Conservation (phyloP, 805 yeast genomes). For the Saturnispora ahearnii region DNA sequence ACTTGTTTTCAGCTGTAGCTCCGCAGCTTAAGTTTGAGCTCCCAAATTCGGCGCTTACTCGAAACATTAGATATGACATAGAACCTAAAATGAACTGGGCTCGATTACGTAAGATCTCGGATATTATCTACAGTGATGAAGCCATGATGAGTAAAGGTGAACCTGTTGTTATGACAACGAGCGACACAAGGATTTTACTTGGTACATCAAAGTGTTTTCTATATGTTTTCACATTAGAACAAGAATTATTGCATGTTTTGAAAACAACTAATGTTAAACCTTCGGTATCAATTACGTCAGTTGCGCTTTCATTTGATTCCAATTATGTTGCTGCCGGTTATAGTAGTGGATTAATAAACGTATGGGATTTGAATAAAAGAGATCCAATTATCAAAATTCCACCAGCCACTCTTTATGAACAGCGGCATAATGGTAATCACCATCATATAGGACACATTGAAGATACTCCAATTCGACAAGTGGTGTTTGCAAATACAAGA, state of each 20-base stretch:
- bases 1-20: background rate
- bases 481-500: conserved; percentile 41
- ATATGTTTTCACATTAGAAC: conserved; percentile 61
- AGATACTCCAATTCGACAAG: conserved; percentile 32
- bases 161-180: conserved; percentile 37
- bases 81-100: conserved; percentile 21
- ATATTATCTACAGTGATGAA: conserved; percentile 15
- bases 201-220: conserved; percentile 67
- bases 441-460: conserved; percentile 27
- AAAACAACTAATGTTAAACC: conserved; percentile 24
- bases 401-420: conserved; percentile 23
- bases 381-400: conserved; percentile 24
- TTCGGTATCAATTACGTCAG: conserved; percentile 42
- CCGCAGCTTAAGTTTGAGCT: background rate
- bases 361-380: conserved; percentile 53
- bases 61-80: background rate
- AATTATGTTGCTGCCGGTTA: conserved; percentile 63
- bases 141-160: conserved; percentile 36
- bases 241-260: conserved; percentile 41
- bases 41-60: background rate
- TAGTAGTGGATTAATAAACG: conserved; percentile 48
- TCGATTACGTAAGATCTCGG: conserved; percentile 21
- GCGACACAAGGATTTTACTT: conserved; percentile 39
- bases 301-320: conserved; percentile 61
- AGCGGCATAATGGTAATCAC: conserved; percentile 15